Evolutionary conservation across 352 stramenopile genomes (phyloP), one percentile per base, ranked within the genome.

Genomic region (Phytophthora hibernalis): DNA sequence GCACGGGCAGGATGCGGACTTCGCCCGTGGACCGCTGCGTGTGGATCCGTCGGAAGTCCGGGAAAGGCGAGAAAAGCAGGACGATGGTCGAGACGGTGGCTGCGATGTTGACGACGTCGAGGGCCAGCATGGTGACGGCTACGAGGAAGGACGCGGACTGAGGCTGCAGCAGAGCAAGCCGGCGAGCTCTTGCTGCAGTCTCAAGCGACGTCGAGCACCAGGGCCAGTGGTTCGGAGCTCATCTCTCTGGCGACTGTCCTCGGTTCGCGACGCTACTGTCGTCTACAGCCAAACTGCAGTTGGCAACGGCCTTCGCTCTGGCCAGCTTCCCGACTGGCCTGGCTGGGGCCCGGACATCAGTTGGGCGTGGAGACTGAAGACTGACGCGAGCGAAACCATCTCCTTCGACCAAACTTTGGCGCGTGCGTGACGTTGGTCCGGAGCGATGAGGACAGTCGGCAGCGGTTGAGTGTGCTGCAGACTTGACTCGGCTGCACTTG

Each of bases 21-120:
- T 70, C 61, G 18, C 71, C 71, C 2, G 71, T 79, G 43, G 38
- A 43, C 54, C 74, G 66, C 3, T 74, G 26, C 33, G 47, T 53
- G 67, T 76, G 62, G 31, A 79, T 76, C 42, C 64, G 60, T n/a
- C 54, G 58, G 59, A 74, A 74, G 40, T 77, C 69, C 13, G 65
- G 67, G 20, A 65, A 63, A 20, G 69, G 63, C 33, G 67, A 69
- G 45, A 77, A 68, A 43, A 77, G 42, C 37, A 72, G 54, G 38
- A 68, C 44, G 15, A 77, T 55, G 10, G 59, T 65, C 30, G 65
- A 71, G 54, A 77, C 30, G 42, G 65, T 74, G 26, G 21, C 66
- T 5, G 38, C 28, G 54, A 69, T 37, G 57, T 68, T 65, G 56
- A 72, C 51, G 31, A 72, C 47, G 40, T 64, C 31, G 42, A 72